phyloP scores from a whole-genome alignment of 2,329 filamentous ascomycete species.

The Phaeosphaeriaceae sp. region DNA sequence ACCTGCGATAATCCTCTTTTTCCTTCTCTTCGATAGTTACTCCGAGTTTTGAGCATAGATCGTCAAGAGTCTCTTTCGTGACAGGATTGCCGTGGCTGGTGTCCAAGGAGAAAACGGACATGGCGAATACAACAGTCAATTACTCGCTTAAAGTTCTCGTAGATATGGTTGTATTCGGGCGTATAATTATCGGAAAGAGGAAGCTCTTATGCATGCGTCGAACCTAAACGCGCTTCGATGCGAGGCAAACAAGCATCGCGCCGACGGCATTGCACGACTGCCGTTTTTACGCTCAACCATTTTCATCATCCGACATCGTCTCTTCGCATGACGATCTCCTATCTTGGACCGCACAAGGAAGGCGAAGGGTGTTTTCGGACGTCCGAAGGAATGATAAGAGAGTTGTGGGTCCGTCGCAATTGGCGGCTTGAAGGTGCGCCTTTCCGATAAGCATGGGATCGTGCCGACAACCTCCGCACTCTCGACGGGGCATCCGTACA shows the following conservation, averaged over 20 bases:
- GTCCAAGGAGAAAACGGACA: constrained; percentile 50
- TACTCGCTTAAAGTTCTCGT: no score
- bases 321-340: neutral
- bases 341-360: neutral
- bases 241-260: neutral
- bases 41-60: constrained; percentile 40
- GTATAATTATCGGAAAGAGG: no score
- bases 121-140: constrained; percentile 16
- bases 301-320: neutral
- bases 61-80: constrained; percentile 40
- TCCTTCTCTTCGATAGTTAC: constrained; percentile 45
- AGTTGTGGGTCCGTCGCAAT: neutral
- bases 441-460: neutral
- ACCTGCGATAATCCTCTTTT: constrained; percentile 47
- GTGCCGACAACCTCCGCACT: neutral
- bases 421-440: neutral
- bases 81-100: constrained; percentile 43
- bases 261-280: neutral
- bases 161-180: no score
- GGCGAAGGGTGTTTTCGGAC: constrained; percentile 8
- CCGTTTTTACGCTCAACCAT: neutral
- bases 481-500: neutral
- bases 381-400: constrained; percentile 17
- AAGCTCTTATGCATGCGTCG: neutral
- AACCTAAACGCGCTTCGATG: neutral